Percentiles rank a stretch among this genome's conserved stretches.
phyloP scores from a whole-genome alignment of 805 yeast species.

The Lachancea dasiensis region DNA sequence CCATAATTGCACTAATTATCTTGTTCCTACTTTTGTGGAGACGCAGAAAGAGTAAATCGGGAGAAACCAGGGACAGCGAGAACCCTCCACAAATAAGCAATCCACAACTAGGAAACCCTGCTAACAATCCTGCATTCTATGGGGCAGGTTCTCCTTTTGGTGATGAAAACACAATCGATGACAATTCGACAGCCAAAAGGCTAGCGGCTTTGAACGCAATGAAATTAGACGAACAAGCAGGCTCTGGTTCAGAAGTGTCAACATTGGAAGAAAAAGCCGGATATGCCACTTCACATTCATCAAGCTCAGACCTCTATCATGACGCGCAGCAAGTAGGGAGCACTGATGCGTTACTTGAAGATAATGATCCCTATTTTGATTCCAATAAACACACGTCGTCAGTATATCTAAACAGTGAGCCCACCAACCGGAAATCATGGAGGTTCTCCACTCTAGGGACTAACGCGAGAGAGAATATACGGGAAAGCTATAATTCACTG shows the following conservation, averaged over 20 bases:
- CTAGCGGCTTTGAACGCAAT: conserved; percentile 46
- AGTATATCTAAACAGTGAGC: conserved; percentile 30
- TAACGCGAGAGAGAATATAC: conserved; percentile 36
- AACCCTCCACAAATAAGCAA: conserved; percentile 34
- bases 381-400: conserved; percentile 30
- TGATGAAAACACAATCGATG: conserved; percentile 24
- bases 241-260: conserved; percentile 49
- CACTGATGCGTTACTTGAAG: conserved; percentile 35
- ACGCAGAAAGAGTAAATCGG: conserved; percentile 34
- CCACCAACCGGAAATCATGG: conserved; percentile 50
- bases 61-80: conserved; percentile 23
- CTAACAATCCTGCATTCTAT: conserved; percentile 29
- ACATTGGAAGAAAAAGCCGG: conserved; percentile 27
- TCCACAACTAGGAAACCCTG: conserved; percentile 36
- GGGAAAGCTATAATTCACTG: conserved; percentile 64
- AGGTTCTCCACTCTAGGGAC: conserved; percentile 36
- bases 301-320: conserved; percentile 27
- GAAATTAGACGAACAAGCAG: conserved; percentile 44
- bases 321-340: conserved; percentile 38
- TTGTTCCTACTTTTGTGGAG: conserved; percentile 54
- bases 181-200: conserved; percentile 31
- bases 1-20: conserved; percentile 43
- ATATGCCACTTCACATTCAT: conserved; percentile 18
- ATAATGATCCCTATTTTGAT: conserved; percentile 23
- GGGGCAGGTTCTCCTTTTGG: conserved; percentile 26